Conservation (phyloP, 805 yeast species). For the Martiniozyma abietophila region DNA sequence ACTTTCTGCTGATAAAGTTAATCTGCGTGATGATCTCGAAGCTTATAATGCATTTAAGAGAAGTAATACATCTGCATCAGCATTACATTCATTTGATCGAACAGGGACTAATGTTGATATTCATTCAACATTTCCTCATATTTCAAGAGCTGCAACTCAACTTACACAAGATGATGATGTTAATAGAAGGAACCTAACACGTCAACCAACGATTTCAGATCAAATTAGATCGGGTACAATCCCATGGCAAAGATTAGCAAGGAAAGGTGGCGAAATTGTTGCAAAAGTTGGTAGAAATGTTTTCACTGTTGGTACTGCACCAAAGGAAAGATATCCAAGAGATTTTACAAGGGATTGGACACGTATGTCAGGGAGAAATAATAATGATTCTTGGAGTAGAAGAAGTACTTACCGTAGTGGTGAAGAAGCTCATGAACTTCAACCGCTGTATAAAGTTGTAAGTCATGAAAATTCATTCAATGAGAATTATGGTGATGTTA, state of each 20-base stretch:
- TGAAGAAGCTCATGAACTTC: neutral
- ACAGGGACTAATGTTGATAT: constrained; percentile 1
- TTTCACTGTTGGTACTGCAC: constrained; percentile 9
- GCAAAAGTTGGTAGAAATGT: constrained; percentile 7
- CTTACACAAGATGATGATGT: too few relatives aligned
- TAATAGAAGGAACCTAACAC: neutral
- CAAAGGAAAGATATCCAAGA: constrained; percentile 6
- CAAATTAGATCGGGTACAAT: constrained; percentile 7
- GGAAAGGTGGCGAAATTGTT: constrained; percentile 1
- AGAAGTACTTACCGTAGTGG: too few relatives aligned
- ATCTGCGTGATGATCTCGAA: constrained; percentile 51
- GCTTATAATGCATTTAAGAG: constrained; percentile 34
- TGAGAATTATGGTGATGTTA: too few relatives aligned
- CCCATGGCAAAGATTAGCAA: constrained; percentile 7
- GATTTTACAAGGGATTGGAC: constrained; percentile 4
- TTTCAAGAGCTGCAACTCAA: constrained; percentile 5
- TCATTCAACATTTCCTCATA: constrained; percentile 5
- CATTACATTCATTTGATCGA: too few relatives aligned
- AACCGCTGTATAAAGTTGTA: too few relatives aligned
- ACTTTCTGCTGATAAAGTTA: constrained; percentile 63
- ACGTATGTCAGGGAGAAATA: neutral
- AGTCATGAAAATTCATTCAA: too few relatives aligned
- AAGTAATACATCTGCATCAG: constrained; percentile 19
- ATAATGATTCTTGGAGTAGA: neutral
- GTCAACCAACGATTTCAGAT: constrained; percentile 8